Conservation (phyloP, 305 asterid genomes). For the Lippia alba region DNA sequence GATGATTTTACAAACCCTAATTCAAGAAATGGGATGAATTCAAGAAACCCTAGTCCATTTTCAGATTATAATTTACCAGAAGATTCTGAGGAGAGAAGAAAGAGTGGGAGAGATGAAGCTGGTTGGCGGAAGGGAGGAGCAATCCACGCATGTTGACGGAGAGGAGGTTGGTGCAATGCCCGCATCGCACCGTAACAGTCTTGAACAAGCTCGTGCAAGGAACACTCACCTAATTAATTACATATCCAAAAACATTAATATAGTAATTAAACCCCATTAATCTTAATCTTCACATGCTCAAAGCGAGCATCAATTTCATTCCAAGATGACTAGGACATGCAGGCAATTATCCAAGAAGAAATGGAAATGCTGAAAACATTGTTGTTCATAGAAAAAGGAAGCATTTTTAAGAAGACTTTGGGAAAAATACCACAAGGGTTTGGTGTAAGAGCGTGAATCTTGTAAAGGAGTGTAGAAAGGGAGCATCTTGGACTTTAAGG, state of each 20-base stretch:
- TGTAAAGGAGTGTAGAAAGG: no score
- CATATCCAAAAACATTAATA: background rate
- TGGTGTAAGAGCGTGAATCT: background rate
- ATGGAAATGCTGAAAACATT: background rate
- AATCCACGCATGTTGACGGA: constrained; percentile 86
- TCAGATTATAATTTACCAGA: constrained; percentile 49
- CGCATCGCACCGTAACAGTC: constrained; percentile 93
- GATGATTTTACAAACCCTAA: constrained; percentile 5
- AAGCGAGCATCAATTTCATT: background rate
- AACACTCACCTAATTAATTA: constrained; percentile 73
- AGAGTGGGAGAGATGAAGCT: constrained; percentile 75
- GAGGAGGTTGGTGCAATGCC: constrained; percentile 94
- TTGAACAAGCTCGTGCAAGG: constrained; percentile 93
- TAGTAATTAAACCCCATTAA: no score
- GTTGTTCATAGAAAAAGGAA: no score
- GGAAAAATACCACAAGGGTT: background rate
- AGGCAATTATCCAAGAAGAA: no score
- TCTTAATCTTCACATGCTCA: background rate
- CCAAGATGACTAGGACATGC: no score
- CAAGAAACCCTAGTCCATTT: constrained; percentile 36
- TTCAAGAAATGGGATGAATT: background rate
- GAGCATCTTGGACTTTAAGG: no score
- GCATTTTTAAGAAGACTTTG: no score
- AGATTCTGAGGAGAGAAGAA: constrained; percentile 89
- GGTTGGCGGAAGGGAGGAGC: constrained; percentile 75